Evolutionary conservation across 495 filamentous ascomycete species (phyloP), one percentile per base, ranked within the genome.

Genomic region (Penicillium salamii): DNA sequence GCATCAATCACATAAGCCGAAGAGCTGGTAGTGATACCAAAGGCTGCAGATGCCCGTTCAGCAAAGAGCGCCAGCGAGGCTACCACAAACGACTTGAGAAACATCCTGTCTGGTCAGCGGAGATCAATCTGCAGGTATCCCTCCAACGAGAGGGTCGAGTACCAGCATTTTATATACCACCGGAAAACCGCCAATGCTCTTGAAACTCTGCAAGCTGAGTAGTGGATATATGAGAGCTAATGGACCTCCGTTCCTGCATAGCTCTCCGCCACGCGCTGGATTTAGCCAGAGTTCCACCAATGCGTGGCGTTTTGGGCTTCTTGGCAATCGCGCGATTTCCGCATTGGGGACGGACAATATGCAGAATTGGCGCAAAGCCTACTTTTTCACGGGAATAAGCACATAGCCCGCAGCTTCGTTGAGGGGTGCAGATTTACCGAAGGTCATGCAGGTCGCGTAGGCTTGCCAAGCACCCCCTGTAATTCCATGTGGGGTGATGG

Each of bases 1-100:
- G 80, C 75, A 49, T 82, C 76, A 39, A 84, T 66, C 15, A 78
- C 64, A 61, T 77, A 83, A 31, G 63, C 48, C 34, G 18, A 18
- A 15, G 29, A 33, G 33, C 47, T 60, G 15, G 59, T 56, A 5
- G 63, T 69, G 14, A 69, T 49, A 21, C 63, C 66, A 41, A 69
- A 69, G 9, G 63, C 66, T n/a, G 66, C 66, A 14, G 52, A 49
- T 6, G 57, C 61, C 17, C 48, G 57, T 23, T 55, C 51, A 21
- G 55, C 61, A 40, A 51, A 54, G 1, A 66, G 49, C 18, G 57
- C 50, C 13, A 62, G 24, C 7, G 52, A 58, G 13, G 51, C 58
- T 20, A 61, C 15, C 23, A 58, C 37, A 13, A 60, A 17, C n/a
- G 57, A 29, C 9, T 47, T 65, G 28, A 55, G 45, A 7, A 52